These are phyloP conservation scores for Globisporangium ultimum DNA, from an alignment of 352 stramenopile species.

Conservation along the genomic window DNA sequence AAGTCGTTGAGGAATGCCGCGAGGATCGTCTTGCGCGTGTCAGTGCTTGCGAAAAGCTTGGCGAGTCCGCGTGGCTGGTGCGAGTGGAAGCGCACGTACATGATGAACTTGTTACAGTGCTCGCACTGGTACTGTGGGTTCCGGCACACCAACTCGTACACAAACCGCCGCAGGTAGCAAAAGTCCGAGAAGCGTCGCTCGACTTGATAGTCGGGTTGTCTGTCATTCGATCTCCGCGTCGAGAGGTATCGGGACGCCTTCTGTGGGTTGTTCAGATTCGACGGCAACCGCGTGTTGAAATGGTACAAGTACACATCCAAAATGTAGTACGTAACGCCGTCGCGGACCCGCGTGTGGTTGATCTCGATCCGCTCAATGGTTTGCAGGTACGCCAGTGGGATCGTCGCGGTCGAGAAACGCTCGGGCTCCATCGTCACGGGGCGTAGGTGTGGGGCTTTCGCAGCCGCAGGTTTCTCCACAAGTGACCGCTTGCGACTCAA, in stretches of 20 bases:
- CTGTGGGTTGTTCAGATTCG: conserved; percentile 35
- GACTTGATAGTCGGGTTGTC: conserved; percentile 42
- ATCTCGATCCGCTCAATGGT: conserved; percentile 13
- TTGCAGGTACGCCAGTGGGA: conserved; percentile 4
- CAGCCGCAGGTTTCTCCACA: not conserved
- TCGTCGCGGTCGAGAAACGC: not conserved
- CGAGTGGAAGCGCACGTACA: conserved; percentile 48
- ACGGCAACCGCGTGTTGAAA: conserved; percentile 19
- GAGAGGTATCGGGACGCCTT: conserved; percentile 14
- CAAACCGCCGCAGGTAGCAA: conserved; percentile 38
- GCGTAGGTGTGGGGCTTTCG: conserved; percentile 3
- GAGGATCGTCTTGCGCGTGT: conserved; percentile 51
- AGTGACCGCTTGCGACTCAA: conserved; percentile 12
- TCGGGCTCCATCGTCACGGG: conserved; percentile 1
- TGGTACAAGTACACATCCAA: conserved; percentile 10
- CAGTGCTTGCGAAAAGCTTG: conserved; percentile 29
- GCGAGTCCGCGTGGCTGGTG: conserved; percentile 40
- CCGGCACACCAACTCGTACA: conserved; percentile 36
- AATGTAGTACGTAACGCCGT: conserved; percentile 13
- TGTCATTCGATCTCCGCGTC: not conserved
- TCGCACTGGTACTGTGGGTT: conserved; percentile 47
- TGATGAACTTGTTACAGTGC: conserved; percentile 57
- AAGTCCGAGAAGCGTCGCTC: conserved; percentile 68
- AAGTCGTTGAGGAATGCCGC: conserved; percentile 51
- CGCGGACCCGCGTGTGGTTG: conserved; percentile 5